Conservation (phyloP, 2,329 filamentous ascomycete genomes). For the Aureobasidium sp. region DNA sequence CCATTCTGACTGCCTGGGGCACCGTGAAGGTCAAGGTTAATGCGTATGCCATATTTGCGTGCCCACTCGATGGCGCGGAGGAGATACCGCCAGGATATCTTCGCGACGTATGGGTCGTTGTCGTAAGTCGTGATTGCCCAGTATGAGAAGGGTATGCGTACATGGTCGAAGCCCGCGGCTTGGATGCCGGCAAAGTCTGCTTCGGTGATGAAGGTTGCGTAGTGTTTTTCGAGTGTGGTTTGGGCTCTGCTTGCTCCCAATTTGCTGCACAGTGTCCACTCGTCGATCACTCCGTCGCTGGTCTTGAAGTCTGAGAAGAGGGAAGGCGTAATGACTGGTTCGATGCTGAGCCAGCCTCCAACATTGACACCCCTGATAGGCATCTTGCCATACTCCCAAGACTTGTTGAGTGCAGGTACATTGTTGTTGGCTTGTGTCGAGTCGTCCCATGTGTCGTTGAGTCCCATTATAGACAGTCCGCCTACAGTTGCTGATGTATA, state of each 20-base stretch:
- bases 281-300: constrained; percentile 65
- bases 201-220: constrained; percentile 79
- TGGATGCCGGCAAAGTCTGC: constrained; percentile 76
- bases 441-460: constrained; percentile 81
- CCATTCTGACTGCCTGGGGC: constrained; percentile 91
- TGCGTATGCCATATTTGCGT: constrained; percentile 79
- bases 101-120: constrained; percentile 76
- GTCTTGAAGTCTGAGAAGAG: constrained; percentile 63
- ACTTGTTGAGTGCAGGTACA: constrained; percentile 66
- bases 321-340: constrained; percentile 93
- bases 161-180: constrained; percentile 84
- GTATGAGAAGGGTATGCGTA: constrained; percentile 93
- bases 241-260: constrained; percentile 59
- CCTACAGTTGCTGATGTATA: constrained; percentile 82
- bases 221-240: constrained; percentile 75
- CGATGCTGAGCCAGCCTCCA: constrained; percentile 87
- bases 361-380: constrained; percentile 87
- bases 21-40: constrained; percentile 91
- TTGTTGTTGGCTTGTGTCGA: constrained; percentile 66
- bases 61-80: constrained; percentile 89
- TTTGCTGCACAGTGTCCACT: constrained; percentile 67
- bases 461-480: constrained; percentile 81
- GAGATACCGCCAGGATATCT: constrained; percentile 87
- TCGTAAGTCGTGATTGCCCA: constrained; percentile 86
- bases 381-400: constrained; percentile 68